phyloP scores from a whole-genome alignment of 2,329 filamentous ascomycete genomes.

The Hirsutella thompsonii region DNA sequence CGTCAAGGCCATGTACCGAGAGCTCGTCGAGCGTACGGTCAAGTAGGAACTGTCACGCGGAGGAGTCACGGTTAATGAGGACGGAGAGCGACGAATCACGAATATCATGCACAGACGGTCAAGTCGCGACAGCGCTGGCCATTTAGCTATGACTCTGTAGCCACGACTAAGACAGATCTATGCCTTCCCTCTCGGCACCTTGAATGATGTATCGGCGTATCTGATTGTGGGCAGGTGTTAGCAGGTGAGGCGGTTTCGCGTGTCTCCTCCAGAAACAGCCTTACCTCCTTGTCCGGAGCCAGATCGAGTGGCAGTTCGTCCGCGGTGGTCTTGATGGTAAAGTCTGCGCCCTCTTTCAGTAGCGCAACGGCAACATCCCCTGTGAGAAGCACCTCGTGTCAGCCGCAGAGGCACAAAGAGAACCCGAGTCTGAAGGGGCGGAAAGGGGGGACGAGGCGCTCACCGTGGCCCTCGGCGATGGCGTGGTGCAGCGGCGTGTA shows the following conservation, averaged over 20 bases:
- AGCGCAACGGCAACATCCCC: conserved; percentile 73
- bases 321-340: conserved; percentile 60
- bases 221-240: conserved; percentile 22
- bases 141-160: too few relatives aligned
- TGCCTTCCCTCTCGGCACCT: conserved; percentile 72
- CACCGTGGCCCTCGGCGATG: conserved; percentile 61
- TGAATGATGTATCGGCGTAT: conserved; percentile 66
- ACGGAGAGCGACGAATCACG: background rate
- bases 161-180: conserved; percentile 34
- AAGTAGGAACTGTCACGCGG: conserved; percentile 27
- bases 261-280: too few relatives aligned
- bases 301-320: conserved; percentile 65
- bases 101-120: background rate
- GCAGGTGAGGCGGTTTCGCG: too few relatives aligned
- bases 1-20: conserved; percentile 91
- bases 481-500: conserved; percentile 86
- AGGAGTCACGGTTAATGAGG: background rate
- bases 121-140: background rate
- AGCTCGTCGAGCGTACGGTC: conserved; percentile 76
- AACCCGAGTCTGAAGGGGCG: too few relatives aligned
- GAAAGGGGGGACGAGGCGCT: conserved; percentile 5
- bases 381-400: conserved; percentile 11
- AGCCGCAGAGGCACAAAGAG: too few relatives aligned
- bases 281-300: conserved; percentile 73
- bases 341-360: conserved; percentile 74